A percentile compares a stretch with the other conserved stretches of the same genome.
These are phyloP conservation scores for Heterobasidion occidentale DNA, from an alignment of 1,284 basidiomycete genomes.

Conservation along the genomic window DNA sequence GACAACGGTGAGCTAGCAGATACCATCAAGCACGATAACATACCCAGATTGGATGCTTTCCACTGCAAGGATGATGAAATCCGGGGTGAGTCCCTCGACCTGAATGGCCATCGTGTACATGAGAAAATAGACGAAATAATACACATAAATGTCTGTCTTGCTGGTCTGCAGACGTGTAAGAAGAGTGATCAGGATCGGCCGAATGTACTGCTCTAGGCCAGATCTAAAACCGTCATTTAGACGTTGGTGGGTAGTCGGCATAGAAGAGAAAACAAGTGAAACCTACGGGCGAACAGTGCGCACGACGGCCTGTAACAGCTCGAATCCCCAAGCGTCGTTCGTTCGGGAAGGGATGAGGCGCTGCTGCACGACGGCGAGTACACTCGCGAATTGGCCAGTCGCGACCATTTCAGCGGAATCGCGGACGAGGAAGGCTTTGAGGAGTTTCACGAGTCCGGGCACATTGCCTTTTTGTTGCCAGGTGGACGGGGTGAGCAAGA, in stretches of 20 bases:
- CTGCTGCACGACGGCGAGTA: constrained; percentile 90
- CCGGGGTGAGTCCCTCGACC: constrained; percentile 66
- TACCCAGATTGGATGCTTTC: constrained; percentile 86
- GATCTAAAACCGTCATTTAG: constrained; percentile 30
- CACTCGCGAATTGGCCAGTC: constrained; percentile 67
- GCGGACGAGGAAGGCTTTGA: constrained; percentile 78
- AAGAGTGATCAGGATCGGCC: constrained; percentile 74
- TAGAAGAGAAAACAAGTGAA: not conserved
- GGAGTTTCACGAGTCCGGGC: constrained; percentile 85
- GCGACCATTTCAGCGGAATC: constrained; percentile 68
- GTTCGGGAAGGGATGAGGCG: constrained; percentile 81
- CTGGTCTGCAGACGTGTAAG: constrained; percentile 82
- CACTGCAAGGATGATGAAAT: constrained; percentile 70
- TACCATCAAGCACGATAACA: constrained; percentile 16
- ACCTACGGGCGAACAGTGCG: constrained; percentile 69
- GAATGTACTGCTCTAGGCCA: constrained; percentile 68
- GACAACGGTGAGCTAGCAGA: constrained; percentile 1
- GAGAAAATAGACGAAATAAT: constrained; percentile 78
- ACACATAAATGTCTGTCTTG: constrained; percentile 87
- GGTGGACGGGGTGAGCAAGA: constrained; percentile 79
- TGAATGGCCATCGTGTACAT: constrained; percentile 71
- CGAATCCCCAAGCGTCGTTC: constrained; percentile 90
- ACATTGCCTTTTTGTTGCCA: constrained; percentile 98
- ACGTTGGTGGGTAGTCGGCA: not conserved
- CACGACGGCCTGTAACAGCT: constrained; percentile 78